phyloP scores from a whole-genome alignment of 345 rosid genomes.

The Balakata baccata region DNA sequence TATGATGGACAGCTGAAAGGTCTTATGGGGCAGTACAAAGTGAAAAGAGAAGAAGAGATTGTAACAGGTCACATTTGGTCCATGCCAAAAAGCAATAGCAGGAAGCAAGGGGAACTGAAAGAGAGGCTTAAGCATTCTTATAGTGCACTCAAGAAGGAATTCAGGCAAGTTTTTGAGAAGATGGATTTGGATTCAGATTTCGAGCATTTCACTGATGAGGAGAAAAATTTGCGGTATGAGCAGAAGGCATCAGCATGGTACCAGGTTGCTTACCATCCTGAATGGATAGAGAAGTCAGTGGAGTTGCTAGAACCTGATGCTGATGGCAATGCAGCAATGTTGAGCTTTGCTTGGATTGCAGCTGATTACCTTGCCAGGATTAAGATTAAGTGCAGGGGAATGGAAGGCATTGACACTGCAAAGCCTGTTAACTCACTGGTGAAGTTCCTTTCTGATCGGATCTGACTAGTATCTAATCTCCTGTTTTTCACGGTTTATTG shows the following conservation, averaged over 20 bases:
- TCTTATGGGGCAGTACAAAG: conserved; percentile 73
- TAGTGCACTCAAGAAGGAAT: conserved; percentile 65
- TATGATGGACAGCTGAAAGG: conserved; percentile 74
- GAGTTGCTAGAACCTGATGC: conserved; percentile 47
- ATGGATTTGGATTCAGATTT: conserved; percentile 43
- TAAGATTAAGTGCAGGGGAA: conserved; percentile 45
- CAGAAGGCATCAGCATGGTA: conserved; percentile 93
- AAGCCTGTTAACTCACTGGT: conserved; percentile 63
- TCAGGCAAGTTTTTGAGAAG: conserved; percentile 55
- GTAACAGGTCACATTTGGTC: conserved; percentile 97
- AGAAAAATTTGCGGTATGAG: conserved; percentile 53
- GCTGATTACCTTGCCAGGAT: conserved; percentile 85
- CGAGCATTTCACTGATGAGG: conserved; percentile 53
- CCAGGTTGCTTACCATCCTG: conserved; percentile 73
- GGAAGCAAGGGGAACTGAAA: conserved; percentile 67
- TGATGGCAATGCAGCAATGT: conserved; percentile 33
- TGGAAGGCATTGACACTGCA: conserved; percentile 33
- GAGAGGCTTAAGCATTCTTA: conserved; percentile 78
- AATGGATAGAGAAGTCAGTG: conserved; percentile 56
- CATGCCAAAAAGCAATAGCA: conserved; percentile 66
- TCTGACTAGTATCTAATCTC: conserved; percentile 16
- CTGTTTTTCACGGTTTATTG: neutral
- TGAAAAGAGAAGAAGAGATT: conserved; percentile 80
- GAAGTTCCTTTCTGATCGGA: conserved; percentile 60
- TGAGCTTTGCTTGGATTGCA: conserved; percentile 90